A percentile compares a stretch with the other conserved stretches of the same genome.
phyloP scores from a whole-genome alignment of 345 rosid species.

The Camelina hispida region DNA sequence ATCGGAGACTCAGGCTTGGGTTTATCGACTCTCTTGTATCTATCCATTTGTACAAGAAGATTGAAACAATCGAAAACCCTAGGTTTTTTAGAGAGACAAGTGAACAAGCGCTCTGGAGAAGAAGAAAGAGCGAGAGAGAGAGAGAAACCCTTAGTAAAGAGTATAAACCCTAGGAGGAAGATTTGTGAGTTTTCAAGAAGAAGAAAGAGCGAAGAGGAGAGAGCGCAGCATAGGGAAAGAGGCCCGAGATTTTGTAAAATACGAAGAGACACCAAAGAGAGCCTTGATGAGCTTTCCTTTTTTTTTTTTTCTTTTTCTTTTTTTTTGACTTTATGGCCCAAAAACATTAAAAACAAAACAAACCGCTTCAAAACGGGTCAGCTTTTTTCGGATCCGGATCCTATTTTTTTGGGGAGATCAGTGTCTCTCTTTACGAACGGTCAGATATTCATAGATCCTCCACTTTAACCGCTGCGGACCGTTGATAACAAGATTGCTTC shows the following conservation, averaged over 20 bases:
- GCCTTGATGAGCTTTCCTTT: conserved; percentile 5
- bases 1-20: conserved; percentile 71
- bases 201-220: neutral
- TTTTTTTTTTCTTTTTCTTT: no score
- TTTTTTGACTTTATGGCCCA: conserved; percentile 32
- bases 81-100: conserved; percentile 28
- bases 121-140: conserved; percentile 14
- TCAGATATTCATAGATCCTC: neutral
- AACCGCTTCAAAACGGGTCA: conserved; percentile 44
- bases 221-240: conserved; percentile 20
- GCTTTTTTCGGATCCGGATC: conserved; percentile 45
- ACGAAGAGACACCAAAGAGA: conserved; percentile 23
- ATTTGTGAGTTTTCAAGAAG: conserved; percentile 26
- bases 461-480: conserved; percentile 6
- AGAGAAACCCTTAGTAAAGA: conserved; percentile 46
- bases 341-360: neutral
- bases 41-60: conserved; percentile 65
- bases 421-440: conserved; percentile 15
- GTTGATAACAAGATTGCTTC: neutral
- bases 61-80: conserved; percentile 32
- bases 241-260: conserved; percentile 9
- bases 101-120: conserved; percentile 1
- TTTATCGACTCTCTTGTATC: conserved; percentile 83
- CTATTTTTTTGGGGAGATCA: neutral
- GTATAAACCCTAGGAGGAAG: conserved; percentile 47